These are phyloP conservation scores for Epichloe brachyelytri DNA, from an alignment of 2,329 filamentous ascomycete genomes.

Conservation along the genomic window DNA sequence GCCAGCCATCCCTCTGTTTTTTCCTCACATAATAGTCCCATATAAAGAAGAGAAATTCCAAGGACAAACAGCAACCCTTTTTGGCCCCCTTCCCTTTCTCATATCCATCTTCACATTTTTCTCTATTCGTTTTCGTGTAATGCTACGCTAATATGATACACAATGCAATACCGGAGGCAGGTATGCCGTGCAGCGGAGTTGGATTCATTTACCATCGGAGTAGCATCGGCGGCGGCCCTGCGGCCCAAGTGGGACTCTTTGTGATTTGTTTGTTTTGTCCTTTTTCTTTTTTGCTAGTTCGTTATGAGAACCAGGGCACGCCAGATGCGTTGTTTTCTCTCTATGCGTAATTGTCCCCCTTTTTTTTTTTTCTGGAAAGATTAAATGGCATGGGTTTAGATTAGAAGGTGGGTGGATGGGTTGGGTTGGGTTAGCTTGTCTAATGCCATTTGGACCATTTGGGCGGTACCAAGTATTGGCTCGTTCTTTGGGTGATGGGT, in stretches of 20 bases:
- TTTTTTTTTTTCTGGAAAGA: not conserved
- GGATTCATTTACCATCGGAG: not conserved
- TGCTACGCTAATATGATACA: not conserved
- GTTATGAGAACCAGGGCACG: too few species aligned
- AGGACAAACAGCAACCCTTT: too few species aligned
- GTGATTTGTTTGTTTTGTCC: too few species aligned
- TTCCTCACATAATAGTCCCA: not conserved
- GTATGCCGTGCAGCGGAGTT: not conserved
- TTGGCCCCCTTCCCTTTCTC: not conserved
- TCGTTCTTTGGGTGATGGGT: too few species aligned
- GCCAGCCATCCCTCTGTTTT: not conserved
- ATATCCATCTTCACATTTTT: not conserved
- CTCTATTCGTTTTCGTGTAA: not conserved
- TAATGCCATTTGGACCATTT: not conserved
- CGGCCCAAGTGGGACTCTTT: too few species aligned
- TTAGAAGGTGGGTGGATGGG: not conserved
- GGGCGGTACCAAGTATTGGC: too few species aligned
- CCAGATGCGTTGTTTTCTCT: too few species aligned
- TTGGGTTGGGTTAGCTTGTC: not conserved
- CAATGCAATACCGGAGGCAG: not conserved
- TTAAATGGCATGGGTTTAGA: not conserved
- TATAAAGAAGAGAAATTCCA: not conserved
- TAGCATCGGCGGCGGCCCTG: not conserved
- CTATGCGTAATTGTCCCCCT: not conserved
- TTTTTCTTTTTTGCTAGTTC: too few species aligned